These are phyloP conservation scores for Cyberlindnera sargentensis DNA, from an alignment of 805 yeast genomes.

Conservation along the genomic window DNA sequence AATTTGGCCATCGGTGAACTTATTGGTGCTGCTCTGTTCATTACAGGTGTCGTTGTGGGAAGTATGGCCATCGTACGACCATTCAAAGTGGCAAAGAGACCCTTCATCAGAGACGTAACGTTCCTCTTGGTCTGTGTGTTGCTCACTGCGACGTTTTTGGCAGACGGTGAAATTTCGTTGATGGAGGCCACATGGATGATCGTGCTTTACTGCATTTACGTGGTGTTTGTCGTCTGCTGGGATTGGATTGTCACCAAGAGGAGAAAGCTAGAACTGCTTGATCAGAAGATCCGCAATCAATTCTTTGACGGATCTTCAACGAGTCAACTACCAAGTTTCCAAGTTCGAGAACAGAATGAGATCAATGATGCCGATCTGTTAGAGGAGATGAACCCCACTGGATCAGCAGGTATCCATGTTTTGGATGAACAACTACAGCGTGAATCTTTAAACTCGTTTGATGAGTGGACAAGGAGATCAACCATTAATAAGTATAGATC, in stretches of 20 bases:
- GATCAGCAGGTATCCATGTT: slow-evolving; percentile 11
- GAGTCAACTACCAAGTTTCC: slow-evolving; percentile 3
- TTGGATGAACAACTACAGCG: slow-evolving; percentile 10
- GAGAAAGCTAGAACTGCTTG: slow-evolving; percentile 14
- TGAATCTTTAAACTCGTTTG: slow-evolving; percentile 9
- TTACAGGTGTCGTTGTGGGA: slow-evolving; percentile 80
- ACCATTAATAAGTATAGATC: slow-evolving; percentile 15
- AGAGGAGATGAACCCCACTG: slow-evolving; percentile 3
- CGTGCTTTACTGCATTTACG: slow-evolving; percentile 50
- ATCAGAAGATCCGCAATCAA: slow-evolving; percentile 20
- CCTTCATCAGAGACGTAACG: slow-evolving; percentile 41
- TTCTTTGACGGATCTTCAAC: slow-evolving; percentile 6
- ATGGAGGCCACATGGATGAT: slow-evolving; percentile 54
- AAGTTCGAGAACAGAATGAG: slow-evolving; percentile 16
- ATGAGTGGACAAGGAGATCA: slow-evolving; percentile 16
- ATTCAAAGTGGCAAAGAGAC: slow-evolving; percentile 41
- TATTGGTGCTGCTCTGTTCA: slow-evolving; percentile 85
- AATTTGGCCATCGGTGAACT: slow-evolving; percentile 84
- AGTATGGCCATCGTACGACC: slow-evolving; percentile 67
- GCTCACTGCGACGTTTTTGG: slow-evolving; percentile 42
- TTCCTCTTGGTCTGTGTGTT: slow-evolving; percentile 46
- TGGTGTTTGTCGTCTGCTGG: slow-evolving; percentile 34
- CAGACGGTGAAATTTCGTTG: slow-evolving; percentile 49
- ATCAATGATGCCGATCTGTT: slow-evolving; percentile 18
- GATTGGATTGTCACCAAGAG: slow-evolving; percentile 15